Percentiles rank a stretch among this genome's conserved stretches.
phyloP scores from a whole-genome alignment of 345 rosid genomes.

The Citrus trifoliata region DNA sequence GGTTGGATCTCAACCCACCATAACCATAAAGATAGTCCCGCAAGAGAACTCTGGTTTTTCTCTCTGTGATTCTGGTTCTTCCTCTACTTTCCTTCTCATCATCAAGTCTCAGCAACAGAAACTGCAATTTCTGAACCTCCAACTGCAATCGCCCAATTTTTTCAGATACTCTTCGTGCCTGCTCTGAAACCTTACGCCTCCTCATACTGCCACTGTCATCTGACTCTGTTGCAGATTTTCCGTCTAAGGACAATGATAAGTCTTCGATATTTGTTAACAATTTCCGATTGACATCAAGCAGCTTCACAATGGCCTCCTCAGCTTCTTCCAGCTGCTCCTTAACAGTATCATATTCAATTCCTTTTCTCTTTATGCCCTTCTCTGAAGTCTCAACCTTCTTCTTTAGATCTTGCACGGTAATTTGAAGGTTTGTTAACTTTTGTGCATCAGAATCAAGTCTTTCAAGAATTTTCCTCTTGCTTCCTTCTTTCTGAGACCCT shows the following conservation, averaged over 20 bases:
- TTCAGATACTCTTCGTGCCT: slow-evolving; percentile 82
- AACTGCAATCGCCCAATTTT: slow-evolving; percentile 80
- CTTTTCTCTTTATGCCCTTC: slow-evolving; percentile 59
- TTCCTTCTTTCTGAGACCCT: slow-evolving; percentile 52
- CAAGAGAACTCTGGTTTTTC: slow-evolving; percentile 64
- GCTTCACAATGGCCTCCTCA: slow-evolving; percentile 57
- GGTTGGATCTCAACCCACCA: slow-evolving; percentile 48
- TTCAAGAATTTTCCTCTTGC: slow-evolving; percentile 70
- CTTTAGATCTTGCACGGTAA: slow-evolving; percentile 75
- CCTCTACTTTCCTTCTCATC: slow-evolving; percentile 58
- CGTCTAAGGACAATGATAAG: slow-evolving; percentile 37
- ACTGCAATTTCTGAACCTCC: slow-evolving; percentile 90
- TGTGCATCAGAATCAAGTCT: slow-evolving; percentile 89
- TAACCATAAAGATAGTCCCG: slow-evolving; percentile 81
- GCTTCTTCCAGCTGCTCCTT: slow-evolving; percentile 85
- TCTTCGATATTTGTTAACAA: slow-evolving; percentile 53
- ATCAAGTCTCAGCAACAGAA: slow-evolving; percentile 64
- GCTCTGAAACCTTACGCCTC: slow-evolving; percentile 56
- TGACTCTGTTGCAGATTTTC: slow-evolving; percentile 34
- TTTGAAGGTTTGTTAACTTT: slow-evolving; percentile 77
- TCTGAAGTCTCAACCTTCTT: slow-evolving; percentile 65
- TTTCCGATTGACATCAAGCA: slow-evolving; percentile 58
- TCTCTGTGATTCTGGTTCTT: slow-evolving; percentile 37
- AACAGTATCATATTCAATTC: slow-evolving; percentile 54
- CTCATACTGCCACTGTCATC: slow-evolving; percentile 48